These are phyloP conservation scores for Letharia columbiana DNA, from an alignment of 495 filamentous ascomycete genomes.

Conservation along the genomic window DNA sequence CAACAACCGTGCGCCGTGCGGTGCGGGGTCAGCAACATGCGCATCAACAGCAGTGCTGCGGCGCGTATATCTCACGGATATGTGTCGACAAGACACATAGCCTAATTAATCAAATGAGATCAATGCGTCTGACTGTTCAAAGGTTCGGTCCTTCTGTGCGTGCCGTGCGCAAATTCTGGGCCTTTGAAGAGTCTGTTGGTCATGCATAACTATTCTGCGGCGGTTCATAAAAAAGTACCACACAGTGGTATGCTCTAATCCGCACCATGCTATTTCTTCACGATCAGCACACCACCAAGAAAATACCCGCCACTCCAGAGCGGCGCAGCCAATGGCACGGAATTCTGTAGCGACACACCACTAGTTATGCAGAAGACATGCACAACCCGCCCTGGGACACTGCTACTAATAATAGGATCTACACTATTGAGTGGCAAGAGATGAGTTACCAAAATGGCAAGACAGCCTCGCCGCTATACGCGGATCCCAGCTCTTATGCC, in stretches of 20 bases:
- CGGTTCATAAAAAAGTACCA: not conserved
- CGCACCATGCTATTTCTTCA: not conserved
- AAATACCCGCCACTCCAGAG: conserved; percentile 20
- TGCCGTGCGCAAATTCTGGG: conserved; percentile 2
- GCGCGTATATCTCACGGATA: conserved; percentile 18
- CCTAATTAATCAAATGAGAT: not conserved
- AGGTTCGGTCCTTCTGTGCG: not conserved
- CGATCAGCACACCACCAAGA: conserved; percentile 19
- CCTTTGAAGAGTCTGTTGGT: not conserved
- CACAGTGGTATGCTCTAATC: not conserved
- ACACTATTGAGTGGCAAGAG: conserved; percentile 20
- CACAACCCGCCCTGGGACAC: not conserved
- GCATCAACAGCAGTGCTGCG: conserved; percentile 23
- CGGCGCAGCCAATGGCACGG: conserved; percentile 13
- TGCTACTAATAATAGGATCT: conserved; percentile 18
- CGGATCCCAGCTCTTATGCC: conserved; percentile 1
- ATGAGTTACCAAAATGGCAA: conserved; percentile 15
- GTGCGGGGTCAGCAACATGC: conserved; percentile 24
- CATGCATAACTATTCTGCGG: not conserved
- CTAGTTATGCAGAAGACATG: conserved; percentile 11
- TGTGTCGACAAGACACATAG: not conserved
- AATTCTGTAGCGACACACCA: not conserved
- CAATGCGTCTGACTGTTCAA: not conserved
- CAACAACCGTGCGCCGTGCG: conserved; percentile 24
- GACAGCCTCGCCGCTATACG: conserved; percentile 15